Evolutionary conservation across 805 yeast species (phyloP).

Genomic region (Metschnikowia borealis): DNA sequence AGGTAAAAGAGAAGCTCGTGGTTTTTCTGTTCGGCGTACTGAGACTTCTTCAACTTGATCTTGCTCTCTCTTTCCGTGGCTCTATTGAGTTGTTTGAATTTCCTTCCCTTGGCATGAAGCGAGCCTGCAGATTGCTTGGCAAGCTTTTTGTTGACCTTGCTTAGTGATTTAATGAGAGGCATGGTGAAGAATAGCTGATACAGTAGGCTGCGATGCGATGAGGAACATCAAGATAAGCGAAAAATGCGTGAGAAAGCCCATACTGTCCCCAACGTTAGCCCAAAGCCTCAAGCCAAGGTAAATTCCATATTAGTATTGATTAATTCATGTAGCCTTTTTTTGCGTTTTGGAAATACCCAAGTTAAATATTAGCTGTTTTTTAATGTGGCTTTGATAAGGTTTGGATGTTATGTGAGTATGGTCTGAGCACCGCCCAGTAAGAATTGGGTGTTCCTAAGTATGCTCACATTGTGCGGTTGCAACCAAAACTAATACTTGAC

Average conservation of each 20-base stretch:
- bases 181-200: conserved; percentile 25
- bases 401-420: background rate
- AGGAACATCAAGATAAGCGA: conserved; percentile 2
- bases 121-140: conserved; percentile 48
- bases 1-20: conserved; percentile 55
- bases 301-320: background rate
- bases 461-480: background rate
- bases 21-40: conserved; percentile 54
- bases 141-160: conserved; percentile 60
- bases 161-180: conserved; percentile 67
- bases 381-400: background rate
- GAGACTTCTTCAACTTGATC: conserved; percentile 54
- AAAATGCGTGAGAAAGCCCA: conserved; percentile 1
- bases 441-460: background rate
- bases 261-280: background rate
- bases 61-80: conserved; percentile 85
- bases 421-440: too few relatives aligned
- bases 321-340: background rate
- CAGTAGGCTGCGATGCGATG: conserved; percentile 3
- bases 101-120: conserved; percentile 85
- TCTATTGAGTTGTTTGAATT: conserved; percentile 74
- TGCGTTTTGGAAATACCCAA: background rate
- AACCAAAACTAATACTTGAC: background rate
- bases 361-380: background rate
- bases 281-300: background rate